These are phyloP conservation scores for Aspergillus terreus DNA, from an alignment of 2,329 filamentous ascomycete genomes.

Conservation along the genomic window DNA sequence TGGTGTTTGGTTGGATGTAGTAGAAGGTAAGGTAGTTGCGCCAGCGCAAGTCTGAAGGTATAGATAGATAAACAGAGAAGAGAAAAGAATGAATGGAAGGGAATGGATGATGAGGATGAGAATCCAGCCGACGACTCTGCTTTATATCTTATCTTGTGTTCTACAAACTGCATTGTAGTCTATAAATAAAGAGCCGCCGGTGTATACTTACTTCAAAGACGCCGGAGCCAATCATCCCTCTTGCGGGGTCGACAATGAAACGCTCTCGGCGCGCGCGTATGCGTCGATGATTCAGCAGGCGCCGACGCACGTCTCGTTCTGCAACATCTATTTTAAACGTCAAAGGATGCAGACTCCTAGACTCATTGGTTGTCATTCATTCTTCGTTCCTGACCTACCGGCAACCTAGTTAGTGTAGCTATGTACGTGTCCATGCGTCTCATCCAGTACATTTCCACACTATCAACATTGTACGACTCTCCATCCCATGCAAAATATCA, in stretches of 20 bases:
- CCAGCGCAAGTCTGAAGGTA: constrained; percentile 10
- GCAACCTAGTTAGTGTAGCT: not conserved
- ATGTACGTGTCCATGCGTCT: not conserved
- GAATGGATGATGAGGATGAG: constrained; percentile 5
- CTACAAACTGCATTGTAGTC: no score
- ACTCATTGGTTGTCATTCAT: not conserved
- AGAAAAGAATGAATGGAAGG: constrained; percentile 7
- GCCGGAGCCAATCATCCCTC: no score
- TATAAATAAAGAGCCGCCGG: no score
- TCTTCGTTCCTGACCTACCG: not conserved
- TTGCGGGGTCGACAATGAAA: no score
- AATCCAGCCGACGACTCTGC: no score
- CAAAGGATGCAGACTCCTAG: not conserved
- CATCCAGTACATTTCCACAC: not conserved
- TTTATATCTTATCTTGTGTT: no score
- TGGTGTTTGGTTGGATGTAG: not conserved
- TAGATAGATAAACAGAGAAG: constrained; percentile 9
- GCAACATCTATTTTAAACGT: not conserved
- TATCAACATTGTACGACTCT: not conserved
- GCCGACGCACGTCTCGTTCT: not conserved
- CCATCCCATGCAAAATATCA: not conserved
- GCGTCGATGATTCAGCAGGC: no score
- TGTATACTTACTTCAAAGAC: no score
- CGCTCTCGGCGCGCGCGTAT: no score
- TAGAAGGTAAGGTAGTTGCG: constrained; percentile 3